Base-by-base conservation (phyloP, 805 yeast genomes). In the Candida boleticola region DNA sequence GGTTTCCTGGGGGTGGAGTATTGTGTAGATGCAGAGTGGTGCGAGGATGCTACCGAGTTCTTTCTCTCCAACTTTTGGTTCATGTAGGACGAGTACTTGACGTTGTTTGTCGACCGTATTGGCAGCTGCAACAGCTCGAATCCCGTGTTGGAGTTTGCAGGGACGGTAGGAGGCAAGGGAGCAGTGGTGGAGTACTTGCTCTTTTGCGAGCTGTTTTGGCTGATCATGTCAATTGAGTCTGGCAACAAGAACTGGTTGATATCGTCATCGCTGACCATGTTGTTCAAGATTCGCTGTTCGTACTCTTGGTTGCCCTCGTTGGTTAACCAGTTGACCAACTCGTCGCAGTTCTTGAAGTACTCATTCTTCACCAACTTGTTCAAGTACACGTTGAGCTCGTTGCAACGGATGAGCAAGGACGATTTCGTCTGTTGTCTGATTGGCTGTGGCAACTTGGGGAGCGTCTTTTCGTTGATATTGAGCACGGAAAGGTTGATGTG, bases 371-470 rank as follows among this genome's bases (percentile, higher is more conserved):
- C 29, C 20, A 64, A 48, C 13, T 48, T 43, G 27, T 50, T 52
- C 33, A 61, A 37, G 49, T 65, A 65, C 11, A 39, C 47, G 38
- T 59, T 55, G 42, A 64, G 52, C 26, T 58, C 61, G 13, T 43
- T 43, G 33, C 61, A 49, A 10, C 67, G 46, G 4, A 42, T 45
- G 21, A 53, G 46, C 23, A 62, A 44, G 16, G 47, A 44, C 30
- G 47, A 47, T 37, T 45, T 41, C 10, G 35, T 35, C 36, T 41
- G 39, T 43, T 43, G 29, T 36, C 43, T 21, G 14, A 57, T 46
- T 14, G 71, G 70, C 29, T 53, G 53, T 0, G 72, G 72, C 17
- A 65, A 49, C 33, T 50, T 52, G 3, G 70, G 69, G 22, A 66
- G 50, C 11, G 35, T 31, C 27, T 39, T 47, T 5, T 29, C 37